phyloP scores from a whole-genome alignment of 78 protist species.

The Speleostelium caveatum region DNA sequence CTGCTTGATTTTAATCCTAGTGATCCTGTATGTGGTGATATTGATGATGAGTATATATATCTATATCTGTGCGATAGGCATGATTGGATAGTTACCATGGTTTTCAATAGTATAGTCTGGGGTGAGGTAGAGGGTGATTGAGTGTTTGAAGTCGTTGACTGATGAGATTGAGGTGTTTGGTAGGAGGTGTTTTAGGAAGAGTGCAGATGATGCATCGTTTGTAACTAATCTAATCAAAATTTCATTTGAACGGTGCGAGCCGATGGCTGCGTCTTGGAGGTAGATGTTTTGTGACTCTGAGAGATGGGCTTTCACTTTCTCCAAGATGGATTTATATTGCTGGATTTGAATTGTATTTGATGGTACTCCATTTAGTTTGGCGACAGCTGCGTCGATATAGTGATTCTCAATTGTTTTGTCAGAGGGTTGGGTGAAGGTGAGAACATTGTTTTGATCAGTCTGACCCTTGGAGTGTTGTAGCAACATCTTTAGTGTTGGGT shows the following conservation, averaged over 20 bases:
- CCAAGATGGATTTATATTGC: slow-evolving; percentile 33
- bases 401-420: neutral
- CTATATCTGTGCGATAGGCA: neutral
- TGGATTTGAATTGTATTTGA: neutral
- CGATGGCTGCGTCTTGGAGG: slow-evolving; percentile 58
- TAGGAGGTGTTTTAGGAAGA: slow-evolving; percentile 50
- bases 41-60: neutral
- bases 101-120: slow-evolving; percentile 1
- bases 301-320: slow-evolving; percentile 31
- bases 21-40: neutral
- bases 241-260: slow-evolving; percentile 5
- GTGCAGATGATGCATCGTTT: slow-evolving; percentile 21
- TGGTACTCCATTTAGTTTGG: neutral
- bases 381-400: slow-evolving; percentile 30
- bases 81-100: neutral
- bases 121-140: slow-evolving; percentile 39
- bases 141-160: slow-evolving; percentile 27
- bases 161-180: slow-evolving; percentile 13
- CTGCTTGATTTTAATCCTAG: slow-evolving; percentile 6
- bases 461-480: slow-evolving; percentile 42
- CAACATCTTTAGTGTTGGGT: slow-evolving; percentile 36
- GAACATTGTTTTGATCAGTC: slow-evolving; percentile 8
- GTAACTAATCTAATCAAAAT: slow-evolving; percentile 37
- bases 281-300: slow-evolving; percentile 10
- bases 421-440: neutral